These are phyloP conservation scores for Gymnopus androsaceus DNA, from an alignment of 1,284 basidiomycete species.

Conservation along the genomic window DNA sequence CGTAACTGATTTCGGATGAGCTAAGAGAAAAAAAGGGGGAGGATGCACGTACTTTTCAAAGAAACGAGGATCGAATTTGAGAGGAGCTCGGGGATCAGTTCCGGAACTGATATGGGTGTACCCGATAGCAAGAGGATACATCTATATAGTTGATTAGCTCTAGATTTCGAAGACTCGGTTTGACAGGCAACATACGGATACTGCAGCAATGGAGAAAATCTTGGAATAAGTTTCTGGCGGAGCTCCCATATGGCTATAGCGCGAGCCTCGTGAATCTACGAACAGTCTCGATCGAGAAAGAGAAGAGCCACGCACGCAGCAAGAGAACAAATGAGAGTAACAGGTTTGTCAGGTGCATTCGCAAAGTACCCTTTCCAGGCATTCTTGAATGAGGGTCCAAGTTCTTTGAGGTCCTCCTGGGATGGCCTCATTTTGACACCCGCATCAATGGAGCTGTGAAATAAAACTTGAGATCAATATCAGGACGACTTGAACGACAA, in stretches of 20 bases:
- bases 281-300: background rate
- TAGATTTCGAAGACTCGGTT: constrained; percentile 17
- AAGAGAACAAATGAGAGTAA: constrained; percentile 32
- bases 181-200: constrained; percentile 33
- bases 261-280: too few relatives aligned
- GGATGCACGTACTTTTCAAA: constrained; percentile 9
- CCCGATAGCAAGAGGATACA: constrained; percentile 15
- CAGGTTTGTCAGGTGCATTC: constrained; percentile 38
- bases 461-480: background rate
- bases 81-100: constrained; percentile 8
- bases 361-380: constrained; percentile 42
- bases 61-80: constrained; percentile 15
- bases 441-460: constrained; percentile 12
- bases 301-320: constrained; percentile 31
- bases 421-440: constrained; percentile 17
- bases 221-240: background rate
- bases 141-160: background rate
- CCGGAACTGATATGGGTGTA: constrained; percentile 16
- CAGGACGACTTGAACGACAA: background rate
- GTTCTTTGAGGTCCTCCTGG: constrained; percentile 23
- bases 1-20: background rate
- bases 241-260: background rate
- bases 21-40: background rate
- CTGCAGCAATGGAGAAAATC: constrained; percentile 26
- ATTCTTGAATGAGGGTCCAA: constrained; percentile 36